Evolutionary conservation across 2,329 filamentous ascomycete species (phyloP).

Genomic region (Dactylellina leptospora): DNA sequence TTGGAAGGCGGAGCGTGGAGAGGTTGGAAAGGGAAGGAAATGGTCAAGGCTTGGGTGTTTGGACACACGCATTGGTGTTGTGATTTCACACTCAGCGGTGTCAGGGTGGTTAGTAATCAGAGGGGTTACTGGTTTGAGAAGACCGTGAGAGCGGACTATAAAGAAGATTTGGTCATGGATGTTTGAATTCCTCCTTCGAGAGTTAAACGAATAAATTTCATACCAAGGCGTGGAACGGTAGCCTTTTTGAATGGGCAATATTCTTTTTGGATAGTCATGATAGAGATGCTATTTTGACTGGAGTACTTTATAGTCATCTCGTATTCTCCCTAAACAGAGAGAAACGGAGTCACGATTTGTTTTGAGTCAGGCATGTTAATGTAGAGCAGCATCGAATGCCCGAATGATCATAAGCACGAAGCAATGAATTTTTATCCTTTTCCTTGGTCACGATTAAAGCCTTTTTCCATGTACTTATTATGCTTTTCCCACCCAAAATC

Average conservation of each 20-base stretch:
- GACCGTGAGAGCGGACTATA: conserved; percentile 41
- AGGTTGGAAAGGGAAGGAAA: conserved; percentile 57
- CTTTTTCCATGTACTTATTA: conserved; percentile 35
- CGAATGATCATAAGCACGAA: conserved; percentile 2
- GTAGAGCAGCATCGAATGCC: conserved; percentile 2
- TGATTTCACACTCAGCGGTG: conserved; percentile 56
- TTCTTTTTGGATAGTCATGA: too few species aligned
- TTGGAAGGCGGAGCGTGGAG: conserved; percentile 51
- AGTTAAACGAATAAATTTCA: conserved; percentile 2
- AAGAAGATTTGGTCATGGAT: conserved; percentile 45
- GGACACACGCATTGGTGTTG: conserved; percentile 65
- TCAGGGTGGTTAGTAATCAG: conserved; percentile 51
- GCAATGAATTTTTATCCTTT: not conserved
- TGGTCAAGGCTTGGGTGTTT: conserved; percentile 63
- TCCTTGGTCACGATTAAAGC: not conserved
- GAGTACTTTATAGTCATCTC: conserved; percentile 18
- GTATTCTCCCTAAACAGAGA: conserved; percentile 24
- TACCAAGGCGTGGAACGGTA: conserved; percentile 12
- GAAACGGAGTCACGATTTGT: conserved; percentile 1
- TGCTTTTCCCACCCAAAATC: conserved; percentile 7
- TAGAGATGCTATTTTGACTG: conserved; percentile 13
- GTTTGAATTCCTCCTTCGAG: conserved; percentile 1
- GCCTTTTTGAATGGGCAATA: conserved; percentile 1
- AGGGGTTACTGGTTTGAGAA: conserved; percentile 50
- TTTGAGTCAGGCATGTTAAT: conserved; percentile 15